Base-by-base conservation (phyloP, 106 monocot genomes). In the Gastrodia elata region DNA sequence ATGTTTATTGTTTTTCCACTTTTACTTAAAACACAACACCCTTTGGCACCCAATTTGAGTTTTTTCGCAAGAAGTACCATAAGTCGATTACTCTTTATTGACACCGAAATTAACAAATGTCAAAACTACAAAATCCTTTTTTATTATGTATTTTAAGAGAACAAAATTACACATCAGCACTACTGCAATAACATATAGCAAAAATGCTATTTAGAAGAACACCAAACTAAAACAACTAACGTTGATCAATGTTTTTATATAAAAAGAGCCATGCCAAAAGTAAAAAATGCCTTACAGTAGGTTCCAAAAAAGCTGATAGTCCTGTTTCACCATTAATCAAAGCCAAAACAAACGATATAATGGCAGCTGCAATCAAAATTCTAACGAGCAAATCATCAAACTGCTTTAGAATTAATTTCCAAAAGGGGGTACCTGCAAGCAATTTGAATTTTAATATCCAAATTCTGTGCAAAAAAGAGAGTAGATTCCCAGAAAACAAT, bases 351-450 rank as follows among this genome's bases (percentile, higher is more conserved):
- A 98, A 98, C 34, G 97, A 98, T 68, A 98, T 49, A 43, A 98
- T 44, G 15, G 97, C 97, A 73, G 97, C 97, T 71, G 88, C 97
- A 65, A 98, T 98, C 78, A 98, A 83, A 88, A 98, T 98, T 80
- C 82, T 93, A 56, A 98, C 97, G 74, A 98, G 97, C 80, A 98
- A 93, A 80, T 98, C 97, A 82, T 98, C 93, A 70, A 98, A 98
- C 64, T 98, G 97, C 81, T 98, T 98, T 78, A 98, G 43, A 74
- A 98, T 76, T 76, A 93, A 76, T 80, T 87, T 93, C 97, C 97
- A 98, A 28, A 98, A 81, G 35, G 97, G 91, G 71, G 93, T 93
- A 76, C 93, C 97, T 98, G 82, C 67, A 81, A 38, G 39, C 7
- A 33, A 80, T 80, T 55, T 41, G 8, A 61, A 73, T 64, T 35